phyloP scores from a whole-genome alignment of 208 protist genomes.

The Borovskyia barvae region DNA sequence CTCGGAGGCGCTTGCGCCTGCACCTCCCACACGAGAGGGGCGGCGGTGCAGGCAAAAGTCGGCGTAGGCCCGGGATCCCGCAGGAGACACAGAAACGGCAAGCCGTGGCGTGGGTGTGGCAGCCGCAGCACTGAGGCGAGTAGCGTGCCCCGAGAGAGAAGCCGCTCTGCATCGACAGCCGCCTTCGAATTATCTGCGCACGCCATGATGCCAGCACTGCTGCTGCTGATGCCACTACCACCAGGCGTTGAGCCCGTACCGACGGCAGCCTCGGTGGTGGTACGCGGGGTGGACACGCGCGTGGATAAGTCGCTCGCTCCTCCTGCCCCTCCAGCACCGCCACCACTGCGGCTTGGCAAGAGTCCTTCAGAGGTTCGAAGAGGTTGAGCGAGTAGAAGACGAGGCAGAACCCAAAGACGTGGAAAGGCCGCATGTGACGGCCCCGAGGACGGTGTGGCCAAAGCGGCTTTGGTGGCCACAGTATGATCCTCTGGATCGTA shows the following conservation, averaged over 20 bases:
- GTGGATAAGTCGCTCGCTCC: no score
- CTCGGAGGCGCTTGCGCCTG: constrained; percentile 16
- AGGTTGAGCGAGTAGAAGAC: background rate
- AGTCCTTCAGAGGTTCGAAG: no score
- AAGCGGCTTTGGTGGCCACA: no score
- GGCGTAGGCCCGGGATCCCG: background rate
- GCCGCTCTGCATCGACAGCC: background rate
- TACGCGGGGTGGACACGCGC: no score
- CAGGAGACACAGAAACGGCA: constrained; percentile 35
- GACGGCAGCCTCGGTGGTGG: no score
- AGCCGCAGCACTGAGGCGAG: constrained; percentile 28
- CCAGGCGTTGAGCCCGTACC: background rate
- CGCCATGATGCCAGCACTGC: background rate
- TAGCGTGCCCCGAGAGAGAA: background rate
- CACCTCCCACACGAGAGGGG: constrained; percentile 1
- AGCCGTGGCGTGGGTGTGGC: constrained; percentile 66
- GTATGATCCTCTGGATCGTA: constrained; percentile 22
- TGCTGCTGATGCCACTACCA: background rate
- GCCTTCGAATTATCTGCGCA: no score
- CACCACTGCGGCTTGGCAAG: no score
- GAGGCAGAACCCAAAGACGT: constrained; percentile 22
- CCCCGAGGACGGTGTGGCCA: no score
- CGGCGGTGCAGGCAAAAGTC: background rate
- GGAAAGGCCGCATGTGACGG: background rate
- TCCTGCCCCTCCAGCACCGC: no score